A percentile compares a stretch with the other conserved stretches of the same genome.
phyloP scores from a whole-genome alignment of 2,329 filamentous ascomycete species.

The Zymoseptoria passerinii region DNA sequence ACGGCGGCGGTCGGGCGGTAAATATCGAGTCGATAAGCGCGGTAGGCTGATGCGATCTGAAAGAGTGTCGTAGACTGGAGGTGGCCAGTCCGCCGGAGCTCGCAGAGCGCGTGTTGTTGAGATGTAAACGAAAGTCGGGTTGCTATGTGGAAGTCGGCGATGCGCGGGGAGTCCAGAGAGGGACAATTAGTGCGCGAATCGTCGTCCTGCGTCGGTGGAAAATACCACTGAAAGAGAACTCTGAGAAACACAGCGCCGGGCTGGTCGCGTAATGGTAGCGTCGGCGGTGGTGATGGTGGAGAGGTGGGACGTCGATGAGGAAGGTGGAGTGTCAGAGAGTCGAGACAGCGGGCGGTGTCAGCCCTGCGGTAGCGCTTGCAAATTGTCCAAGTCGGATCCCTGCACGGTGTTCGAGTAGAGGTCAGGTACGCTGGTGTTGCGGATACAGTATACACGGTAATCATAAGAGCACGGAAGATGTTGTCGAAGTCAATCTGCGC shows the following conservation, averaged over 20 bases:
- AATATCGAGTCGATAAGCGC: neutral
- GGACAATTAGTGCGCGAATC: neutral
- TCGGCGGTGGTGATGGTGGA: neutral
- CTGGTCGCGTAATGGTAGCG: neutral
- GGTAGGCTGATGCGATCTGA: neutral
- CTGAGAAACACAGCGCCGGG: neutral
- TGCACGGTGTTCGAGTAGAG: neutral
- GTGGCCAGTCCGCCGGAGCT: slow-evolving; percentile 1
- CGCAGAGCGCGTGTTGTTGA: neutral
- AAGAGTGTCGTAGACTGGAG: neutral
- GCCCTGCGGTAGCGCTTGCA: neutral
- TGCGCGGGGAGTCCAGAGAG: neutral
- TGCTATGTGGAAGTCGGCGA: neutral
- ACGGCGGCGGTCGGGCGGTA: slow-evolving; percentile 6
- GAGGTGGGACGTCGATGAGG: neutral
- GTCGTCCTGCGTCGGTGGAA: neutral
- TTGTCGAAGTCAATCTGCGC: too few relatives aligned
- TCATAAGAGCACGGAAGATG: neutral
- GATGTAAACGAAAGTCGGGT: neutral
- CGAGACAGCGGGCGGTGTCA: neutral
- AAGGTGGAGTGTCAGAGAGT: neutral
- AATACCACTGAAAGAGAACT: neutral
- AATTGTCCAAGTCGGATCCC: neutral
- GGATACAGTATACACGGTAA: neutral
- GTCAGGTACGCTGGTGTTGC: neutral